A percentile compares a stretch with the other conserved stretches of the same genome.
Conservation (phyloP, 2,329 filamentous ascomycete species). For the Fusarium verticillioides region DNA sequence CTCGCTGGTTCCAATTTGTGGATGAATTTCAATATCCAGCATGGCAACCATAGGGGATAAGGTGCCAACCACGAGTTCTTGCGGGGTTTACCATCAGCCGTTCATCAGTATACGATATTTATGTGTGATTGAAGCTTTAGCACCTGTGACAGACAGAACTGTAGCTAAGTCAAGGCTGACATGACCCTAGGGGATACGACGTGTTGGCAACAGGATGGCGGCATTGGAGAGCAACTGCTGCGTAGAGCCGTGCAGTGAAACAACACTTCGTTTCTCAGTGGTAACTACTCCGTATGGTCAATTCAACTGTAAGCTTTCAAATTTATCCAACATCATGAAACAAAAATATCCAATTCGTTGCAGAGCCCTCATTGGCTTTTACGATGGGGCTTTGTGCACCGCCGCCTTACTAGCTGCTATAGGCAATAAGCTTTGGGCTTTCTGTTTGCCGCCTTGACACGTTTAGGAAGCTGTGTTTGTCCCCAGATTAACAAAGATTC, state of each 20-base stretch:
- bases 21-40: neutral
- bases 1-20: neutral
- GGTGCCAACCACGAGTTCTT: neutral
- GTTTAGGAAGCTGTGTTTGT: conserved; percentile 42
- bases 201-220: neutral
- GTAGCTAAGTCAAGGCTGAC: neutral
- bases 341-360: neutral
- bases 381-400: conserved; percentile 22
- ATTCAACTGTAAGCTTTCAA: neutral
- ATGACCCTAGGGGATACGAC: neutral
- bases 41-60: neutral
- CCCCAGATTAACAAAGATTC: conserved; percentile 34
- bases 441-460: conserved; percentile 33
- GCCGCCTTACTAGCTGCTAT: conserved; percentile 20
- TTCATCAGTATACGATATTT: neutral
- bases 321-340: neutral
- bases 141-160: neutral
- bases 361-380: conserved; percentile 11
- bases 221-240: neutral
- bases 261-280: neutral
- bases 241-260: neutral
- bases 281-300: neutral
- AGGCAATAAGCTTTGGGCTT: conserved; percentile 23
- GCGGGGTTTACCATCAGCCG: neutral
- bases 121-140: neutral